Percentiles rank a stretch among this genome's conserved stretches.
Evolutionary conservation across 2,329 filamentous ascomycete genomes (phyloP).

Genomic region (Macrophomina tecta): DNA sequence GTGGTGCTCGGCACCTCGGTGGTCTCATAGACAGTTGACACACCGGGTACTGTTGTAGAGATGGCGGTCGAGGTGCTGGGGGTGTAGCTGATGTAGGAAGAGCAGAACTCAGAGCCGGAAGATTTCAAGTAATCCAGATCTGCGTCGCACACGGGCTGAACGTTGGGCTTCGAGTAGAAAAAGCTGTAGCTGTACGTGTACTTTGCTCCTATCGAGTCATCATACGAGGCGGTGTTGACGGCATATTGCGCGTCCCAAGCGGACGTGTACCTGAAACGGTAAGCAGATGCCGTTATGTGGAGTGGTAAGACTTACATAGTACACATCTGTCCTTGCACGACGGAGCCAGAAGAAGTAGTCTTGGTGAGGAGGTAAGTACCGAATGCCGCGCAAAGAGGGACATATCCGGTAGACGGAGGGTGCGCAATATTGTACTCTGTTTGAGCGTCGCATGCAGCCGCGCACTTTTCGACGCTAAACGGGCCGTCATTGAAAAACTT

Average conservation of each 20-base stretch:
- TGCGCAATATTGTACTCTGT: conserved; percentile 13
- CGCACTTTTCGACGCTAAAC: conserved; percentile 40
- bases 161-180: conserved; percentile 1
- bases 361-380: conserved; percentile 41
- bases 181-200: conserved; percentile 19
- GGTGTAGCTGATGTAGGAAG: background rate
- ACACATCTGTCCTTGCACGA: conserved; percentile 35
- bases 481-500: conserved; percentile 36
- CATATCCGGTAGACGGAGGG: conserved; percentile 4
- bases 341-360: conserved; percentile 29
- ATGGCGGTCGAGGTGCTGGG: background rate
- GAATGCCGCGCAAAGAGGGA: conserved; percentile 38
- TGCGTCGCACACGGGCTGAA: background rate
- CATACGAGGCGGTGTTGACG: background rate
- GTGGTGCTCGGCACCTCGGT: background rate
- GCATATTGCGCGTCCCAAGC: conserved; percentile 6
- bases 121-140: background rate
- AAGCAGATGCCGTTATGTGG: too few species aligned
- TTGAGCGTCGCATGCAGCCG: conserved; percentile 34
- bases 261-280: background rate
- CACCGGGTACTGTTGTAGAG: background rate
- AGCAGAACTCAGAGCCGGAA: conserved; percentile 2
- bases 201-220: background rate
- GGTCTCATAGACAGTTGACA: background rate
- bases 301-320: background rate